Conservation (phyloP, 768 basidiomycete genomes). For the Hericium erinaceus region DNA sequence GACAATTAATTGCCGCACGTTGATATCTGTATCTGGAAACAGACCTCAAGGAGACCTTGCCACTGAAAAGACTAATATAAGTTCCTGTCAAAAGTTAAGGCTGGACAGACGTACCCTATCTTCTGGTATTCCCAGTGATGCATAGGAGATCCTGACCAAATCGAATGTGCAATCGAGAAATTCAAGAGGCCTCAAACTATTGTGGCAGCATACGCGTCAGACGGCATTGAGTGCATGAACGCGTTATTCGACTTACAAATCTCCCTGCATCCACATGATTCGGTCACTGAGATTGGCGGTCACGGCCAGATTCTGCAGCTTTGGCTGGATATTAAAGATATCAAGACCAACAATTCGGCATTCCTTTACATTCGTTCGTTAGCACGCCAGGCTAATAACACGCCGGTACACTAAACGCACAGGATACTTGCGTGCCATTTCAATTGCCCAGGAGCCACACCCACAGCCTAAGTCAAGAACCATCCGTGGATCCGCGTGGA, state of each 20-base stretch:
- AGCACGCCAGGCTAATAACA: too few relatives aligned
- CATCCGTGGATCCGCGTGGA: conserved; percentile 37
- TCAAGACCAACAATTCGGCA: neutral
- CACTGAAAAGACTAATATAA: conserved; percentile 2
- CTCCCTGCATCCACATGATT: conserved; percentile 3
- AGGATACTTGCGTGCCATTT: conserved; percentile 59
- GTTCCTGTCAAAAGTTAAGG: neutral
- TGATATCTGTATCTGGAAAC: neutral
- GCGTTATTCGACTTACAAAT: conserved; percentile 3
- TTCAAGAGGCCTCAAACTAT: neutral
- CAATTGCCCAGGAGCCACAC: conserved; percentile 59
- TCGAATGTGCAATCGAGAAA: conserved; percentile 10
- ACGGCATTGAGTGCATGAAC: neutral
- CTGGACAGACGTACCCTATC: conserved; percentile 5
- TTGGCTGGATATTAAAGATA: neutral
- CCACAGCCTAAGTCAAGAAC: conserved; percentile 70
- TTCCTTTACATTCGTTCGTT: neutral
- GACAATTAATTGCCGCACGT: conserved; percentile 11
- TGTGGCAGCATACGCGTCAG: neutral
- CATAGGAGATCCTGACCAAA: conserved; percentile 11
- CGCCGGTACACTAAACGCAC: conserved; percentile 26
- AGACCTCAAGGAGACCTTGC: conserved; percentile 10
- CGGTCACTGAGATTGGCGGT: conserved; percentile 1
- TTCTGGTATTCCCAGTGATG: conserved; percentile 10
- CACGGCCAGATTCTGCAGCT: neutral